Evolutionary conservation across 1,284 basidiomycete genomes (phyloP), one percentile per base, ranked within the genome.

Genomic region (Moesziomyces globuligerus): DNA sequence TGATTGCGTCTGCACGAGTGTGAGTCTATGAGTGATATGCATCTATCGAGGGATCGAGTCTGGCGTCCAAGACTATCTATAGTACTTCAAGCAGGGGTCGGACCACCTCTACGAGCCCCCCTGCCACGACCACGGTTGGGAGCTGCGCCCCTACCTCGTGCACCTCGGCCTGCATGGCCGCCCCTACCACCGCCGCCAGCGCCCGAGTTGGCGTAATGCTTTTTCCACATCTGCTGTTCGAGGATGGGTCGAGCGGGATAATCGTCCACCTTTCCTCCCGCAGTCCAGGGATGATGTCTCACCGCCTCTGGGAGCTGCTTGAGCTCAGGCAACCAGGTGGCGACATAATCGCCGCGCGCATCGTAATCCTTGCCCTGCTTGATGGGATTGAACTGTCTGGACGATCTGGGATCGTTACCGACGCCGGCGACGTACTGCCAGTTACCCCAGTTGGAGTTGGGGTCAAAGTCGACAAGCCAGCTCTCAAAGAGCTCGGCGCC

Each of bases 81-180:
- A n/a, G n/a, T n/a, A n/a, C n/a, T n/a, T n/a, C n/a, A n/a, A n/a
- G n/a, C n/a, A n/a, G n/a, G n/a, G n/a, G n/a, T n/a, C n/a, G n/a
- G n/a, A n/a, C n/a, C n/a, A n/a, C n/a, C n/a, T n/a, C n/a, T n/a
- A n/a, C n/a, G n/a, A n/a, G n/a, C n/a, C n/a, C n/a, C n/a, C n/a
- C n/a, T 39, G 8, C 46, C 29, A 8, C 54, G 39, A 34, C 40
- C 39, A 23, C 55, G 25, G 17, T 48, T n/a, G 28, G 20, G 32
- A 17, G 24, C 47, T 42, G 15, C n/a, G n/a, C n/a, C n/a, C n/a
- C 68, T 61, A 4, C 62, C 45, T 32, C 68, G 41, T 49, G 89
- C 64, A 86, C 83, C 72, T 86, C 89, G 64, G 70, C 59, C 28
- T 74, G 83, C 43, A 15, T 15, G 11, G 7, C 66, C 51, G 10